Percentiles rank a stretch among this genome's conserved stretches.
Conservation (phyloP, 768 basidiomycete genomes). For the Cystofilobasidium ferigula region DNA sequence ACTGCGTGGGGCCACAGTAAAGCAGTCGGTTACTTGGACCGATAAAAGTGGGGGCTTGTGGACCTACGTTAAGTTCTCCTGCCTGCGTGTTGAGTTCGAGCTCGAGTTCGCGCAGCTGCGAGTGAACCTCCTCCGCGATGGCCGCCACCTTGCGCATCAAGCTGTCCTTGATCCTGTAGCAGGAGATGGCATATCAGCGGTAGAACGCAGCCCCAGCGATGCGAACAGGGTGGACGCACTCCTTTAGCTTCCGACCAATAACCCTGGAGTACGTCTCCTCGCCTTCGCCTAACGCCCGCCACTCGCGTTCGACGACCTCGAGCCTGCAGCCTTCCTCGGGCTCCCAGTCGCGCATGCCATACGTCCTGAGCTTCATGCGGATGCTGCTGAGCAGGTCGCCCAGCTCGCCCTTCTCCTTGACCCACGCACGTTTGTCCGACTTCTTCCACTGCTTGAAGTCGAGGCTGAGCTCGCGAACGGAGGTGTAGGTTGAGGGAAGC, state of each 20-base stretch:
- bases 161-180: slow-evolving; percentile 37
- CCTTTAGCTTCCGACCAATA: slow-evolving; percentile 80
- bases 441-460: slow-evolving; percentile 71
- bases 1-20: slow-evolving; percentile 40
- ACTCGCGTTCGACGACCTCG: slow-evolving; percentile 59
- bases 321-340: slow-evolving; percentile 62
- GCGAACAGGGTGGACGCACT: no score
- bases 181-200: not conserved
- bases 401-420: slow-evolving; percentile 77
- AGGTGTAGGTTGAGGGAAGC: slow-evolving; percentile 52
- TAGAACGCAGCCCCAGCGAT: no score
- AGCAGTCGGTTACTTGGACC: not conserved
- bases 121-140: slow-evolving; percentile 34
- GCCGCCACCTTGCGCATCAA: slow-evolving; percentile 34
- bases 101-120: slow-evolving; percentile 33
- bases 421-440: slow-evolving; percentile 74
- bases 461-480: slow-evolving; percentile 65
- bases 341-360: slow-evolving; percentile 70
- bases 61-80: slow-evolving; percentile 59
- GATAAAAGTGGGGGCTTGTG: not conserved
- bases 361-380: slow-evolving; percentile 85
- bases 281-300: slow-evolving; percentile 58
- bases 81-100: slow-evolving; percentile 59
- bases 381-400: slow-evolving; percentile 82
- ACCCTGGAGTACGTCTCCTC: slow-evolving; percentile 67